Conservation (phyloP, 768 basidiomycete species). For the Termitomyces bulborhizus region DNA sequence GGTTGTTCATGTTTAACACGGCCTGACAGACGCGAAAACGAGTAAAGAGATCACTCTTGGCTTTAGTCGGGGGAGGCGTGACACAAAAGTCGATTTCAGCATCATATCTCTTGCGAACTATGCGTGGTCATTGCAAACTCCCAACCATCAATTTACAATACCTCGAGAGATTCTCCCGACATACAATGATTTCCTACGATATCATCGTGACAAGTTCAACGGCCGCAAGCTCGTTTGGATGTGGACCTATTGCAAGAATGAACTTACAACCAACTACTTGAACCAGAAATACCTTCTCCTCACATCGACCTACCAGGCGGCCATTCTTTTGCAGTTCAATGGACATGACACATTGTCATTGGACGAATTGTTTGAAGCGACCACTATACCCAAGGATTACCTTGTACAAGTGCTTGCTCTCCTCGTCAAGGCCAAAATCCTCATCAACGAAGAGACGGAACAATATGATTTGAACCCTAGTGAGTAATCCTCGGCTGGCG, state of each 20-base stretch:
- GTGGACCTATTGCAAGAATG: constrained; percentile 98
- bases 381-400: constrained; percentile 74
- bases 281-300: constrained; percentile 95
- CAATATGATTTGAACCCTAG: constrained; percentile 89
- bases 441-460: constrained; percentile 83
- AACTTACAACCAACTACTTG: constrained; percentile 88
- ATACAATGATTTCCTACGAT: constrained; percentile 87
- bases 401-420: constrained; percentile 64
- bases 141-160: constrained; percentile 80
- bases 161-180: constrained; percentile 83
- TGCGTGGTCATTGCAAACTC: constrained; percentile 90
- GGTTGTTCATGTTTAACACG: background rate
- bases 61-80: constrained; percentile 90
- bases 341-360: constrained; percentile 76
- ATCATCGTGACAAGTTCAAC: constrained; percentile 86
- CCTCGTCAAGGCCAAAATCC: constrained; percentile 84
- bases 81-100: constrained; percentile 85
- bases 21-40: constrained; percentile 74
- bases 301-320: constrained; percentile 94
- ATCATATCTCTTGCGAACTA: constrained; percentile 94
- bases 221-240: constrained; percentile 96
- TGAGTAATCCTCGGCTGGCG: constrained; percentile 17
- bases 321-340: constrained; percentile 93
- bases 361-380: constrained; percentile 74
- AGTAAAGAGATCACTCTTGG: constrained; percentile 94